These are phyloP conservation scores for Ceratocystis cacaofunesta DNA, from an alignment of 2,329 filamentous ascomycete genomes.

Conservation along the genomic window DNA sequence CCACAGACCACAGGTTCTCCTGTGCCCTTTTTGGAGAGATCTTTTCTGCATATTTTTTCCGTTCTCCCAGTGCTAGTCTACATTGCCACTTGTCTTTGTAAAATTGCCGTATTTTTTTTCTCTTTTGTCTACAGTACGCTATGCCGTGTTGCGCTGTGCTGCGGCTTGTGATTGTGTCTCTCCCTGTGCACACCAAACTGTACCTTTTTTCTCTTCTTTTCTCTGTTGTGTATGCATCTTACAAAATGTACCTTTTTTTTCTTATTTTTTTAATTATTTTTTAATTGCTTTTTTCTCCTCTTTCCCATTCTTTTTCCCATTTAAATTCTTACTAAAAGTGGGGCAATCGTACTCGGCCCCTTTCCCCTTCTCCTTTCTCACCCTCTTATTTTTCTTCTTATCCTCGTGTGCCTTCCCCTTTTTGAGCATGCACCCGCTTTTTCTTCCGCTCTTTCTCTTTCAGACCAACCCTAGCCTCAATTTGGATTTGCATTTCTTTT, in stretches of 20 bases:
- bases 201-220: not conserved
- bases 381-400: not conserved
- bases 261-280: not conserved
- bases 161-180: not conserved
- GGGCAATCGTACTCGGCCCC: not conserved
- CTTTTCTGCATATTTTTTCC: not conserved
- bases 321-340: not conserved
- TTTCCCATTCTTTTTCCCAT: not conserved
- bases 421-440: not conserved
- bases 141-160: not conserved
- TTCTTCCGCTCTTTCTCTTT: not conserved
- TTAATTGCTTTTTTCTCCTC: not conserved
- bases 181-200: not conserved
- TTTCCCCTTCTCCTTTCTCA: not conserved
- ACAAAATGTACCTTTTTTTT: not conserved
- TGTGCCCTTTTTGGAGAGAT: not conserved
- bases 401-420: not conserved
- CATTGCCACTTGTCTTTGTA: no score
- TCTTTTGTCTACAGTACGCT: not conserved
- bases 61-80: not conserved
- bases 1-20: slow-evolving; percentile 1
- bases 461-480: not conserved
- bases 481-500: not conserved
- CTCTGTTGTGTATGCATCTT: no score
- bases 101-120: not conserved